phyloP scores from a whole-genome alignment of 805 yeast species.

The Lipomyces yamadae region DNA sequence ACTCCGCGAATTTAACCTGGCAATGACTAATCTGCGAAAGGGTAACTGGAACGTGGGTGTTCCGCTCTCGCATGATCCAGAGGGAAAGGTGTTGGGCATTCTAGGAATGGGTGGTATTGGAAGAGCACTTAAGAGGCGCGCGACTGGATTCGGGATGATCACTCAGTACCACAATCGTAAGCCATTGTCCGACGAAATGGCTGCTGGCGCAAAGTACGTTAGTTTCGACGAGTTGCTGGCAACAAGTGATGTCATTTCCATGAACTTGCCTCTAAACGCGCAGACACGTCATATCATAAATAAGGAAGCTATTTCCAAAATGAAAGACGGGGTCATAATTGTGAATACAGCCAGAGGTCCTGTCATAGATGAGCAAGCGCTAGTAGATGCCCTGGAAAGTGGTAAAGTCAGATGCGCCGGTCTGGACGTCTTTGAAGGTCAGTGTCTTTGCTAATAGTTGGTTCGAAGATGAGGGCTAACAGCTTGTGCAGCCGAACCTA shows the following conservation, averaged over 20 bases:
- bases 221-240: slow-evolving; percentile 68
- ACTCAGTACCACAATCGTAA: slow-evolving; percentile 75
- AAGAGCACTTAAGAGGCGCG: slow-evolving; percentile 71
- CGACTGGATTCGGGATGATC: slow-evolving; percentile 77
- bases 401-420: slow-evolving; percentile 65
- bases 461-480: background rate
- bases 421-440: slow-evolving; percentile 65
- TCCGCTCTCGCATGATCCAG: slow-evolving; percentile 74
- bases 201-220: slow-evolving; percentile 71
- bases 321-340: slow-evolving; percentile 78
- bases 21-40: slow-evolving; percentile 57
- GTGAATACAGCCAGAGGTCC: slow-evolving; percentile 92
- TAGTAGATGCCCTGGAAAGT: slow-evolving; percentile 55
- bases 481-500: slow-evolving; percentile 53
- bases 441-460: background rate
- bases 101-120: slow-evolving; percentile 93
- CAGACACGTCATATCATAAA: slow-evolving; percentile 72
- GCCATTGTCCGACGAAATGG: slow-evolving; percentile 63
- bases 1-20: slow-evolving; percentile 66
- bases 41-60: slow-evolving; percentile 70
- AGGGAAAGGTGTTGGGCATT: slow-evolving; percentile 75
- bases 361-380: slow-evolving; percentile 62
- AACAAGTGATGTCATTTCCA: slow-evolving; percentile 68
- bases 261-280: slow-evolving; percentile 77
- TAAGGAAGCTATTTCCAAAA: slow-evolving; percentile 60